These are phyloP conservation scores for Paspalum vaginatum DNA, from an alignment of 176 grass and related monocot genomes.

Conservation along the genomic window DNA sequence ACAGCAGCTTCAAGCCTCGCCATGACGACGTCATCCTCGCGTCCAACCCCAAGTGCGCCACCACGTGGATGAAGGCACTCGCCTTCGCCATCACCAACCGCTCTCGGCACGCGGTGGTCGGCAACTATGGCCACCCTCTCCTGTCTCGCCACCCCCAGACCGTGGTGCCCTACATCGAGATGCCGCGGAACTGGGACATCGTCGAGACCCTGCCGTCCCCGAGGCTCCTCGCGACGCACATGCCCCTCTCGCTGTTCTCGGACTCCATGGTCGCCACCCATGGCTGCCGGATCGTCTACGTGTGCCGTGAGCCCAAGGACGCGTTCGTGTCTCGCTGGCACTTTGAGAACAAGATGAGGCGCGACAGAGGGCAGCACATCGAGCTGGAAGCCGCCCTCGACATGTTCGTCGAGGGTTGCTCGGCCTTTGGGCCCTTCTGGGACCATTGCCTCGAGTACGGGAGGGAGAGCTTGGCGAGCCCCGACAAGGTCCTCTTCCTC, in stretches of 20 bases:
- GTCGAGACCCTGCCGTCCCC: neutral
- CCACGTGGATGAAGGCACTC: slow-evolving; percentile 37
- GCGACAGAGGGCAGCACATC: too few species aligned
- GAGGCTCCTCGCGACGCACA: neutral
- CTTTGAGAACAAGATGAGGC: neutral
- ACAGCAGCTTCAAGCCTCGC: neutral
- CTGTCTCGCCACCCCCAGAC: neutral
- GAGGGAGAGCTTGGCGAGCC: too few species aligned
- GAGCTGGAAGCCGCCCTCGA: too few species aligned
- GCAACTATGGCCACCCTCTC: neutral
- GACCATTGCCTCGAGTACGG: too few species aligned
- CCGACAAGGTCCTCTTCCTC: too few species aligned
- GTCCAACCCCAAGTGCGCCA: slow-evolving; percentile 15
- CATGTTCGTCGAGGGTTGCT: too few species aligned
- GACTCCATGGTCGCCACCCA: neutral
- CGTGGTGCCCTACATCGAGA: neutral
- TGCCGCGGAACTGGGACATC: too few species aligned
- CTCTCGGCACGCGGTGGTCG: neutral
- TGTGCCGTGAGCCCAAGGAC: neutral
- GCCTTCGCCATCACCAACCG: slow-evolving; percentile 27
- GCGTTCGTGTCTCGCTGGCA: neutral
- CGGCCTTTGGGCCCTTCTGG: too few species aligned
- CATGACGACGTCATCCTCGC: neutral
- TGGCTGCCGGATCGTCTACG: neutral
- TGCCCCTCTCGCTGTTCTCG: neutral